phyloP scores from a whole-genome alignment of 768 basidiomycete genomes.

The Pholiota microspora region DNA sequence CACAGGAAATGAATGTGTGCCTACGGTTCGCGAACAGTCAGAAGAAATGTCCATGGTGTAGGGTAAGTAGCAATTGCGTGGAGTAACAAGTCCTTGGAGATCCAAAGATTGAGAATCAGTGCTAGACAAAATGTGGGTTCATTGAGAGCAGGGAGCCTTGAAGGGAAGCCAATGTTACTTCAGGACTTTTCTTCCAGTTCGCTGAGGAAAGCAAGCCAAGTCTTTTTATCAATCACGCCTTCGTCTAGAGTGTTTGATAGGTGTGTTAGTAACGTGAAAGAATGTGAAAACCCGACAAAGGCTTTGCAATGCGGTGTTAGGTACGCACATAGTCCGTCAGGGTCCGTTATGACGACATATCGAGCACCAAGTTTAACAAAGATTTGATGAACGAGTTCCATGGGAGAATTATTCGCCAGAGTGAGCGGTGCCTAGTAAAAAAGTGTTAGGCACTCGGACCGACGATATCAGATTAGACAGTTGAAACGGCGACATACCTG shows the following conservation, averaged over 20 bases:
- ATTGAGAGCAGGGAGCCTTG: neutral
- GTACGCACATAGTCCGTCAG: slow-evolving; percentile 74
- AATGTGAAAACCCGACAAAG: too few species aligned
- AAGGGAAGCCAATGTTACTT: slow-evolving; percentile 2
- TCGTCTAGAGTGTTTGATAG: slow-evolving; percentile 54
- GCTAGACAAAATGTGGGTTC: neutral
- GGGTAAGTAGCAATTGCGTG: too few species aligned
- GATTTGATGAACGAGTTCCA: slow-evolving; percentile 91
- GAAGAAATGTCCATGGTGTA: too few species aligned
- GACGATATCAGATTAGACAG: neutral
- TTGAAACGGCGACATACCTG: slow-evolving; percentile 45
- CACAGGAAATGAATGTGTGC: too few species aligned
- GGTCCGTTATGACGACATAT: slow-evolving; percentile 83
- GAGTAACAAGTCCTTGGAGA: neutral
- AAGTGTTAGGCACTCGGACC: neutral
- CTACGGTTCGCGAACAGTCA: too few species aligned
- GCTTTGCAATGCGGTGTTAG: too few species aligned
- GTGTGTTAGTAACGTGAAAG: neutral
- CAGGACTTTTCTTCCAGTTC: slow-evolving; percentile 62
- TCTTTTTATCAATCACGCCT: slow-evolving; percentile 93
- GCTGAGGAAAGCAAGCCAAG: slow-evolving; percentile 85
- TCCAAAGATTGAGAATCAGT: neutral
- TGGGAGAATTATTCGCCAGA: slow-evolving; percentile 78
- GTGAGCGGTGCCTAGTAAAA: slow-evolving; percentile 75
- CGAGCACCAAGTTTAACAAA: slow-evolving; percentile 93